Base-by-base conservation (phyloP, 1,284 basidiomycete species). In the Trichosporon sp. region DNA sequence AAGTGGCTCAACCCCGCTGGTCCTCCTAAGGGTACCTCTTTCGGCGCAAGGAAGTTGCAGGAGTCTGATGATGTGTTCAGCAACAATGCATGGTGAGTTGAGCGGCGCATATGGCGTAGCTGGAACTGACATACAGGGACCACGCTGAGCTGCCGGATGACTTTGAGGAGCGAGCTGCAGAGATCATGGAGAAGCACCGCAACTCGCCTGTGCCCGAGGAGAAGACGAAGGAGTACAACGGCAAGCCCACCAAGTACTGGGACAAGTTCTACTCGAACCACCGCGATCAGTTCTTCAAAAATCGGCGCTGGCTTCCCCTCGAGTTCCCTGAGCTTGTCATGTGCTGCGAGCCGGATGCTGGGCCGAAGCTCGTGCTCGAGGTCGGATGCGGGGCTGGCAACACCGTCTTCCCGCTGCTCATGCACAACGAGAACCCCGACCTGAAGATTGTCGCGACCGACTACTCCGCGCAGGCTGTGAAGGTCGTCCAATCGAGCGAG, bases 381-480 rank as follows among this genome's bases (percentile, higher is more conserved):
- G 85, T 95, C 34, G 92, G 92, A 52, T 95, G 92, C 78, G 92
- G 93, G 46, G 91, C 93, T 16, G 96, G 96, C 27, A 97, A 96
- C 75, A 91, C 95, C 2, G 87, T 95, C 0, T 98, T 96, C 73
- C 96, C 96, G 0, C 81, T 97, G 2, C 82, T 97, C 13, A 83
- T 86, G 54, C 82, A 86, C 44, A 98, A 97, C 76, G 80, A 87
- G 74, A 99, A 99, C 77, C 87, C 91, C 0, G 77, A 86, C 0
- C 85, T 99, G 21, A 76, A 76, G 13, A 82, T 89, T 36, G 85
- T 86, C 59, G 95, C 94, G 0, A 95, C 90, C 70, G 96, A 99
- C 80, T 99, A 96, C 76, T 91, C 94, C 0, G 82, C 84, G 4
- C 89, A 92, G 71, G 96, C 96, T 1, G 86, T 99, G 19, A 87